Base-by-base conservation (phyloP, 768 basidiomycete species). In the Tulasnella calospora region DNA sequence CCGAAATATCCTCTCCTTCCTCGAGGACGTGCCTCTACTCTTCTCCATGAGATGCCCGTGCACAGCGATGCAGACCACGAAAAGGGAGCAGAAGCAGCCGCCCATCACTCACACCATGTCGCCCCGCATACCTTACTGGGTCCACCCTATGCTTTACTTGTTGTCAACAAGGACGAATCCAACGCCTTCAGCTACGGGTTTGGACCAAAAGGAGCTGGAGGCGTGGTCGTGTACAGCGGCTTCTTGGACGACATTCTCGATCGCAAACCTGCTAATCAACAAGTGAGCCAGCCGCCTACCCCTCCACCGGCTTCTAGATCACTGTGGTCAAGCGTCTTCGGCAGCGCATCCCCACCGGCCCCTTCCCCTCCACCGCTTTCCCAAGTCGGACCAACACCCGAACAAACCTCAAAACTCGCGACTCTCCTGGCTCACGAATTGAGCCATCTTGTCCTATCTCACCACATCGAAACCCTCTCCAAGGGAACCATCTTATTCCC, bases 111-210 rank as follows among this genome's bases (percentile, higher is more conserved):
- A 90, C 79, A 88, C 46, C 76, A 78, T 15, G 40, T 71, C 13
- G 69, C 80, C 5, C 76, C 81, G 5, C 91, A 92, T 79, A 83
- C 86, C 30, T 88, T 92, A 69, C 86, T 92, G 13, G 95, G 94
- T 0, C 94, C 95, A 38, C 95, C 95, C 0, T 99, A 96, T 83
- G 93, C 94, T 44, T 85, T 99, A 8, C 87, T 99, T 67, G 83
- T 99, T n/a, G 90, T 97, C 70, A 94, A 98, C 73, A 90, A 91
- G 79, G 91, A 94, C 0, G 92, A 94, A 79, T 88, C 90, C 12
- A 99, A 98, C 82, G 97, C 98, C 0, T 98, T 99, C 84, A 94
- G 93, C 0, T 98, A 96, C 82, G 97, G 97, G 1, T 99, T 98
- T 81, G 95, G 95, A 17, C 92, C 94, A 3, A 90, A 95, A 81